Conservation (phyloP, 148 eudicot species). For the Talinum fruticosum region DNA sequence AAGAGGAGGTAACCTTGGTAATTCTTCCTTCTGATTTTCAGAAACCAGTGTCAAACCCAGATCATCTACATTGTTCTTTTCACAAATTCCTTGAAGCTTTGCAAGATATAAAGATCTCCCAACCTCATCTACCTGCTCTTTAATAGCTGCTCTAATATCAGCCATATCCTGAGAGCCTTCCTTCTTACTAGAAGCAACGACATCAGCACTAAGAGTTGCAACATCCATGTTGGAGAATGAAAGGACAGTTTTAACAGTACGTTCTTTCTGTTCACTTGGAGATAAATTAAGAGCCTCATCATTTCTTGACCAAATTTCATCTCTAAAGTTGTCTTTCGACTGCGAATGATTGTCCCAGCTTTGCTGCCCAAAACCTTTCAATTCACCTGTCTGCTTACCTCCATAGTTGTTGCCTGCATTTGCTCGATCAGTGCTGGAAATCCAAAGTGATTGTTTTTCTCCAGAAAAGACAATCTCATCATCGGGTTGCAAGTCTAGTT, state of each 20-base stretch:
- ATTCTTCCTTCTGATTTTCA: constrained; percentile 74
- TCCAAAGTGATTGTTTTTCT: constrained; percentile 51
- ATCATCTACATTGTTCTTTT: constrained; percentile 46
- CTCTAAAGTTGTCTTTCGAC: constrained; percentile 24
- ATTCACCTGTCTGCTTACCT: constrained; percentile 32
- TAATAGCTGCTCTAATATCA: constrained; percentile 60
- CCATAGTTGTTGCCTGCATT: constrained; percentile 33
- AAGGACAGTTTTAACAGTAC: constrained; percentile 69
- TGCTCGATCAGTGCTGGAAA: constrained; percentile 45
- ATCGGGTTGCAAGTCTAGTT: constrained; percentile 33
- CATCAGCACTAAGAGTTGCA: constrained; percentile 46
- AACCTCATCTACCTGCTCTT: constrained; percentile 91
- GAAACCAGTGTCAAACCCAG: constrained; percentile 44
- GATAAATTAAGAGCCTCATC: constrained; percentile 42
- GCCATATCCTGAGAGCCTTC: constrained; percentile 50
- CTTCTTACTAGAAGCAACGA: constrained; percentile 34
- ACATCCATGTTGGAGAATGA: constrained; percentile 55
- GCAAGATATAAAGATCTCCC: constrained; percentile 72
- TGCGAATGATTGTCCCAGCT: constrained; percentile 15
- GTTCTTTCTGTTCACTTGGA: constrained; percentile 57
- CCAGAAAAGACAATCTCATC: constrained; percentile 43
- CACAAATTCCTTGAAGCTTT: constrained; percentile 56
- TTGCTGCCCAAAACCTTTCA: constrained; percentile 43
- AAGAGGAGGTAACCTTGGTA: constrained; percentile 89
- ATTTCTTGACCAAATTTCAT: constrained; percentile 47